phyloP scores from a whole-genome alignment of 2,329 filamentous ascomycete species.

The Golovinomyces cichoracearum region DNA sequence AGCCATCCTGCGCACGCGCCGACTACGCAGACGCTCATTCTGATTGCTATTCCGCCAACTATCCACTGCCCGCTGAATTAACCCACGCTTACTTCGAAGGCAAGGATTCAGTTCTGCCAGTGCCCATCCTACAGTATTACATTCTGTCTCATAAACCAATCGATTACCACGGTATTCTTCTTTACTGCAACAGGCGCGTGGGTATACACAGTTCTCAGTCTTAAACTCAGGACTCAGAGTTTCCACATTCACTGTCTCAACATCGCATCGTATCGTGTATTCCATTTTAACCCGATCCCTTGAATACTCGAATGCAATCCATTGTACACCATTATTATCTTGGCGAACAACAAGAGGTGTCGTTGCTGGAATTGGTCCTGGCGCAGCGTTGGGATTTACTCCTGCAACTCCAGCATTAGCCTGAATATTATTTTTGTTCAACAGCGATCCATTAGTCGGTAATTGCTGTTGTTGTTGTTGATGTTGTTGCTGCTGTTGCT shows the following conservation, averaged over 20 bases:
- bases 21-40: slow-evolving; percentile 69
- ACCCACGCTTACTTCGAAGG: slow-evolving; percentile 70
- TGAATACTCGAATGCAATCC: slow-evolving; percentile 97
- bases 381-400: slow-evolving; percentile 71
- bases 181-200: slow-evolving; percentile 77
- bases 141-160: slow-evolving; percentile 89
- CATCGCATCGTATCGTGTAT: slow-evolving; percentile 93
- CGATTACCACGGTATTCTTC: slow-evolving; percentile 93
- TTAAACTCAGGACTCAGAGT: slow-evolving; percentile 72
- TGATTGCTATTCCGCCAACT: slow-evolving; percentile 99
- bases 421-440: slow-evolving; percentile 19
- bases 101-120: slow-evolving; percentile 78
- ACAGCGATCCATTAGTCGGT: slow-evolving; percentile 18
- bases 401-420: slow-evolving; percentile 17
- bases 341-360: slow-evolving; percentile 84
- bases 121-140: slow-evolving; percentile 99
- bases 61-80: slow-evolving; percentile 92
- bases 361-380: slow-evolving; percentile 86
- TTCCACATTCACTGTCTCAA: slow-evolving; percentile 85
- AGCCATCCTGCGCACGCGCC: slow-evolving; percentile 78
- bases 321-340: slow-evolving; percentile 89
- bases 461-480: neutral
- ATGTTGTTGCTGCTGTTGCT: slow-evolving; percentile 16
- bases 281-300: slow-evolving; percentile 97
- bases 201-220: slow-evolving; percentile 94